phyloP scores from a whole-genome alignment of 768 basidiomycete genomes.

The Boletales sp. region DNA sequence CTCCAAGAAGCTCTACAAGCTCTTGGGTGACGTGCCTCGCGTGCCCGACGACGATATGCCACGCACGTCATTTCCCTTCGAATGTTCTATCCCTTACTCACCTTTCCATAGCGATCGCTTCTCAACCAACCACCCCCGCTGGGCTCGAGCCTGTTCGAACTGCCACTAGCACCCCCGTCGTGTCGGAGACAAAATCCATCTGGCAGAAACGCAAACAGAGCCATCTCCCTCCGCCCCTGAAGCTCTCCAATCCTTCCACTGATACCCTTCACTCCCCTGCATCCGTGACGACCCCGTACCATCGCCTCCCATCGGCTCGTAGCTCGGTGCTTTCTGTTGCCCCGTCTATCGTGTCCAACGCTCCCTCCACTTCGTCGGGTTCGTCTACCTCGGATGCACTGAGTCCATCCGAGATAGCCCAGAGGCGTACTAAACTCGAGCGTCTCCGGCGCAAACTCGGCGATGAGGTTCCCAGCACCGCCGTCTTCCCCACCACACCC shows the following conservation, averaged over 20 bases:
- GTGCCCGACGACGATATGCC: constrained; percentile 37
- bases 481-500: constrained; percentile 45
- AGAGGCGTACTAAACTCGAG: constrained; percentile 60
- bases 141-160: constrained; percentile 2
- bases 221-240: constrained; percentile 26
- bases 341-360: constrained; percentile 15
- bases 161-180: not conserved
- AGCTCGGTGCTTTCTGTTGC: constrained; percentile 21
- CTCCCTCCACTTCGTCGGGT: constrained; percentile 8
- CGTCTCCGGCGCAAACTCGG: constrained; percentile 59
- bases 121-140: not conserved
- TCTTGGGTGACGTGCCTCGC: constrained; percentile 59
- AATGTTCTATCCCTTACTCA: not conserved
- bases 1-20: constrained; percentile 55
- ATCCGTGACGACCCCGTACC: constrained; percentile 1
- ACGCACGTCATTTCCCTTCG: not conserved
- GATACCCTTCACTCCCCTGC: constrained; percentile 3
- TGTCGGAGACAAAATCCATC: constrained; percentile 7
- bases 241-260: constrained; percentile 1
- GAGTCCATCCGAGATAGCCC: constrained; percentile 27
- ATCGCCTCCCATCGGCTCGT: constrained; percentile 10
- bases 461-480: constrained; percentile 54
- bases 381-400: constrained; percentile 22
- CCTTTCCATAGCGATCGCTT: not conserved
- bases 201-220: constrained; percentile 28